Conservation (phyloP, 306 rosid species). For the Pueraria montana region DNA sequence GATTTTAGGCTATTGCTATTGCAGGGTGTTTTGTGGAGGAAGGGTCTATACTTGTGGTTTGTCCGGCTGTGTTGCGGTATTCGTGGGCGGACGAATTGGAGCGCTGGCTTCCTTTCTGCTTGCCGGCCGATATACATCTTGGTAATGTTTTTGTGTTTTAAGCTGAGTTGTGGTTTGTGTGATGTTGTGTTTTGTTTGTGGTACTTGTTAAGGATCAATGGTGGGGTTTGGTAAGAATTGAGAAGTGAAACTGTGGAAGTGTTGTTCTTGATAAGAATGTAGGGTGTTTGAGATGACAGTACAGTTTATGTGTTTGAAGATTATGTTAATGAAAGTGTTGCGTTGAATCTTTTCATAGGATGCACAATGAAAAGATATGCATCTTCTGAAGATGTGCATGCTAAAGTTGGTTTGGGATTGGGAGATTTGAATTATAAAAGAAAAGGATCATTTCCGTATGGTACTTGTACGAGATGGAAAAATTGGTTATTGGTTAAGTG, state of each 20-base stretch:
- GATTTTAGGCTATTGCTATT: constrained; percentile 86
- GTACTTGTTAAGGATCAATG: constrained; percentile 20
- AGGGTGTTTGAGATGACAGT: constrained; percentile 8
- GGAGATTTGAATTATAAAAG: not conserved
- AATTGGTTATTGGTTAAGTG: not conserved
- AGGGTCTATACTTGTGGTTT: constrained; percentile 88
- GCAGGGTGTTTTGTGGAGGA: constrained; percentile 86
- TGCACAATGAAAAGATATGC: not conserved
- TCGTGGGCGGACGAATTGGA: constrained; percentile 98
- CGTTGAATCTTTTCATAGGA: not conserved
- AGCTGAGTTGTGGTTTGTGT: not conserved
- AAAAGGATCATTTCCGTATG: not conserved
- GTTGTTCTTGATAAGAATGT: constrained; percentile 37
- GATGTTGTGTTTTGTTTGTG: not conserved
- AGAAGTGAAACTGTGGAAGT: constrained; percentile 1
- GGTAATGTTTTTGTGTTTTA: constrained; percentile 58
- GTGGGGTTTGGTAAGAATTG: not conserved
- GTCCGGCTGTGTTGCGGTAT: constrained; percentile 94
- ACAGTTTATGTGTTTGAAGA: not conserved
- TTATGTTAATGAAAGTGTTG: not conserved
- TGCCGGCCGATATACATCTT: constrained; percentile 87
- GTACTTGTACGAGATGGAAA: not conserved
- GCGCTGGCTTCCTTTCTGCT: constrained; percentile 91
- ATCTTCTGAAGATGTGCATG: constrained; percentile 4
- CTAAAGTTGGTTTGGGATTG: constrained; percentile 12